phyloP scores from a whole-genome alignment of 768 basidiomycete genomes.

The Brasilioporus rufonigricans region DNA sequence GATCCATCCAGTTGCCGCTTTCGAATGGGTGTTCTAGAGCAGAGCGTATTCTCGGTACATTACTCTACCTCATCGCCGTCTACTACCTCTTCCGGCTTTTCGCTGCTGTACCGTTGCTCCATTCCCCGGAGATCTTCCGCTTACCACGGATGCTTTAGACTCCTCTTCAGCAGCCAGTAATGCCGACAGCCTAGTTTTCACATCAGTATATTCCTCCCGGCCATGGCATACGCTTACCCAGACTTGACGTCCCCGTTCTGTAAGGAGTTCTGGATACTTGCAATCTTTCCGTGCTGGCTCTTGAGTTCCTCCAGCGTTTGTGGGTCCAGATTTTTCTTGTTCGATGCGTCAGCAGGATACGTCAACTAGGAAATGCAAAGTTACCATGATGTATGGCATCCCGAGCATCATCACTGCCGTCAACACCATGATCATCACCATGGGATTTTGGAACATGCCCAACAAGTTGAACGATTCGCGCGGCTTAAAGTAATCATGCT shows the following conservation, averaged over 20 bases:
- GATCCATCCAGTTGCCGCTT: neutral
- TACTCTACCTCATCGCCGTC: slow-evolving; percentile 26
- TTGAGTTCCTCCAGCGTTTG: slow-evolving; percentile 64
- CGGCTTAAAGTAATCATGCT: slow-evolving; percentile 64
- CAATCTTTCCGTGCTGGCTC: slow-evolving; percentile 55
- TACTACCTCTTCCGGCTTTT: slow-evolving; percentile 37
- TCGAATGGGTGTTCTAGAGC: slow-evolving; percentile 4
- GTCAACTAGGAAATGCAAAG: slow-evolving; percentile 2
- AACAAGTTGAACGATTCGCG: slow-evolving; percentile 70
- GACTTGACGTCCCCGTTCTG: slow-evolving; percentile 58
- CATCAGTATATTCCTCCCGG: slow-evolving; percentile 3
- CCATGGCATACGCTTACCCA: slow-evolving; percentile 40
- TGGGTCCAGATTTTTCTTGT: slow-evolving; percentile 75
- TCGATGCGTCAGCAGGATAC: slow-evolving; percentile 7
- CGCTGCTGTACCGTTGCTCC: slow-evolving; percentile 28
- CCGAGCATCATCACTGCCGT: slow-evolving; percentile 66
- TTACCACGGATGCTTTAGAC: slow-evolving; percentile 26
- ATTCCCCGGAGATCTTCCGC: slow-evolving; percentile 18
- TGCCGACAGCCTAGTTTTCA: slow-evolving; percentile 40
- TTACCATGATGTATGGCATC: slow-evolving; percentile 76
- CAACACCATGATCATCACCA: slow-evolving; percentile 77
- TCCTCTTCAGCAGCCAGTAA: slow-evolving; percentile 43
- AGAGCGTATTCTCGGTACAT: slow-evolving; percentile 2
- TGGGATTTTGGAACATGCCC: slow-evolving; percentile 78
- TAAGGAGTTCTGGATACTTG: slow-evolving; percentile 53